Conservation (phyloP, 768 basidiomycete species). For the Rhodotorula diobovata region DNA sequence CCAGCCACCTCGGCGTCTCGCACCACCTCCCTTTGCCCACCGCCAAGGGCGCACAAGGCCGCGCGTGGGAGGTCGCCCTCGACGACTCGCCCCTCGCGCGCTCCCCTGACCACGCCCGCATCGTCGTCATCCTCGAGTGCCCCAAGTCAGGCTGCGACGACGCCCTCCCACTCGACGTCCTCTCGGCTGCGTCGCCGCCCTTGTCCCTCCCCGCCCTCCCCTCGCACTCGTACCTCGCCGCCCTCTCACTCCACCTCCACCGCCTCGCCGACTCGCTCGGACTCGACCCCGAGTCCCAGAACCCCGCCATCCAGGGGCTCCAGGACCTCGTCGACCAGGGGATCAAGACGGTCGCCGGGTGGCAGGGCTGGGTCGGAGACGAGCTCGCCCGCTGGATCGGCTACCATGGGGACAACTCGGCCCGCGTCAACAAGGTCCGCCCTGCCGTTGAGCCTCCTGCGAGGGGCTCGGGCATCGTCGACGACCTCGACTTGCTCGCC, state of each 20-base stretch:
- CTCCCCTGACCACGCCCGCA: not conserved
- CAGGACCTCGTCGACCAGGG: conserved; percentile 20
- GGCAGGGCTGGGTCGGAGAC: conserved; percentile 34
- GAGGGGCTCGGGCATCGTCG: not conserved
- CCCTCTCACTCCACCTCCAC: conserved; percentile 35
- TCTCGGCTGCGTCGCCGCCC: not conserved
- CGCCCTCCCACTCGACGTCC: not conserved
- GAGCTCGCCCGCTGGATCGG: conserved; percentile 34
- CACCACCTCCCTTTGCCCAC: conserved; percentile 23
- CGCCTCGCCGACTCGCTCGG: conserved; percentile 25
- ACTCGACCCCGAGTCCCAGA: not conserved
- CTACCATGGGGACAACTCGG: not conserved
- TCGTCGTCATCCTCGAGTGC: conserved; percentile 38
- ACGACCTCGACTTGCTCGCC: conserved; percentile 30
- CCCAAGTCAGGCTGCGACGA: conserved; percentile 15
- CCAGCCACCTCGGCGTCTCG: conserved; percentile 33
- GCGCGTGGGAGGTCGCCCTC: conserved; percentile 17
- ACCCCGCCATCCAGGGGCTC: conserved; percentile 15
- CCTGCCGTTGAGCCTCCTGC: not conserved
- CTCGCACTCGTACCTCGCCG: conserved; percentile 22
- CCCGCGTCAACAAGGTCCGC: not conserved
- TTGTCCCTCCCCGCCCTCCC: conserved; percentile 22
- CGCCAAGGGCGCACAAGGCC: not conserved
- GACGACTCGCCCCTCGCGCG: not conserved
- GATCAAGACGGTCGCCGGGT: conserved; percentile 29